These are phyloP conservation scores for Penicillium freii DNA, from an alignment of 2,329 filamentous ascomycete species.

Conservation along the genomic window DNA sequence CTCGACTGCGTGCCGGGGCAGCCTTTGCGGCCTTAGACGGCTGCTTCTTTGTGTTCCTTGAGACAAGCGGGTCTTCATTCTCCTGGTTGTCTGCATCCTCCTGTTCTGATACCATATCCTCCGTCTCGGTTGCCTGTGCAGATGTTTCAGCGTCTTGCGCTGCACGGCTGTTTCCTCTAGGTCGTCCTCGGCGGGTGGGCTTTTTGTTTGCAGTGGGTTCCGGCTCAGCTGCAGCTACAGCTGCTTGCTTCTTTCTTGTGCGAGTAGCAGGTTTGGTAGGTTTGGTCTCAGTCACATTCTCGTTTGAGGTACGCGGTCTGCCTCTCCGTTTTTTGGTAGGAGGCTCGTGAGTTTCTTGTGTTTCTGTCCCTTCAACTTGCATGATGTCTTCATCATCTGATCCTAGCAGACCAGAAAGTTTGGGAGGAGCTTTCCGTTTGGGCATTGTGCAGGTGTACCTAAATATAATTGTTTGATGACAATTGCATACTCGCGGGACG, in stretches of 20 bases:
- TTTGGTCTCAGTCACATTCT: slow-evolving; percentile 46
- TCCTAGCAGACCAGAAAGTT: slow-evolving; percentile 48
- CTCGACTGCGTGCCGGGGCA: slow-evolving; percentile 24
- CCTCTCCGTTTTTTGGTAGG: slow-evolving; percentile 40
- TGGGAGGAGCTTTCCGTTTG: slow-evolving; percentile 43
- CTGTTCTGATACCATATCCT: slow-evolving; percentile 34
- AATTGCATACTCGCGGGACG: slow-evolving; percentile 3
- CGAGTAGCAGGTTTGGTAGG: slow-evolving; percentile 22
- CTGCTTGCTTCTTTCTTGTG: slow-evolving; percentile 28
- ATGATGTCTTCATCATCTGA: slow-evolving; percentile 47
- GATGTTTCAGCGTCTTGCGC: slow-evolving; percentile 26
- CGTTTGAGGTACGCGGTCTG: slow-evolving; percentile 40
- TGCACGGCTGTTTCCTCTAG: slow-evolving; percentile 32
- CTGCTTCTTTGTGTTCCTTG: slow-evolving; percentile 25
- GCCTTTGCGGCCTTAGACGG: background rate
- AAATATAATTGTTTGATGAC: background rate
- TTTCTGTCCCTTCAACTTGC: slow-evolving; percentile 31
- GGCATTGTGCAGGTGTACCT: slow-evolving; percentile 30
- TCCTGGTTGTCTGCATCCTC: slow-evolving; percentile 28
- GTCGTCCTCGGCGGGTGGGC: slow-evolving; percentile 29
- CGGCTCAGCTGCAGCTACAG: slow-evolving; percentile 6
- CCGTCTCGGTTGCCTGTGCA: slow-evolving; percentile 42
- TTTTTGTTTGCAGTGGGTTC: slow-evolving; percentile 18
- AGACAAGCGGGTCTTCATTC: slow-evolving; percentile 18
- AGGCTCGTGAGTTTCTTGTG: slow-evolving; percentile 31